These are phyloP conservation scores for Hymenoscyphus linearis DNA, from an alignment of 2,329 filamentous ascomycete genomes.

Conservation along the genomic window DNA sequence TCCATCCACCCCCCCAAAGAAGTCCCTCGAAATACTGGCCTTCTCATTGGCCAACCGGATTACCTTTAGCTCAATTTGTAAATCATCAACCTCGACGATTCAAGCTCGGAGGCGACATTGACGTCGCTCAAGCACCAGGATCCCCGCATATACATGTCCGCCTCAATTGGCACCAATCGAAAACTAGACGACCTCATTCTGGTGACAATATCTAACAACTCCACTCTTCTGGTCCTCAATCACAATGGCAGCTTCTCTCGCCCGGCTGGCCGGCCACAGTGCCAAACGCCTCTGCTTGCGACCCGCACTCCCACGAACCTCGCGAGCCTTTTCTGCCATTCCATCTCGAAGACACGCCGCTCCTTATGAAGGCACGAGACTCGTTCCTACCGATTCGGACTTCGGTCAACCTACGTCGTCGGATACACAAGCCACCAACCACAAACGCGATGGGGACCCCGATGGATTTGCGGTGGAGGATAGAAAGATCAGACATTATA, in stretches of 20 bases:
- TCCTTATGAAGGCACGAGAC: slow-evolving; percentile 44
- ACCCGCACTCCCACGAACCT: slow-evolving; percentile 31
- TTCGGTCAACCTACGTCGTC: slow-evolving; percentile 50
- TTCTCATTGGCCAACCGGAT: neutral
- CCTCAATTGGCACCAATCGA: slow-evolving; percentile 17
- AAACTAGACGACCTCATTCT: slow-evolving; percentile 18
- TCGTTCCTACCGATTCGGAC: slow-evolving; percentile 55
- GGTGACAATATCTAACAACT: slow-evolving; percentile 14
- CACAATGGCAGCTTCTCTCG: slow-evolving; percentile 67
- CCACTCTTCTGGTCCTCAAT: slow-evolving; percentile 19
- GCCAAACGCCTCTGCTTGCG: slow-evolving; percentile 62
- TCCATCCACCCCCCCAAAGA: neutral
- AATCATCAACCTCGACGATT: slow-evolving; percentile 23
- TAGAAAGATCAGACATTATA: slow-evolving; percentile 97
- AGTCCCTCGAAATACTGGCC: neutral
- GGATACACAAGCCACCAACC: slow-evolving; percentile 28
- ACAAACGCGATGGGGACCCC: slow-evolving; percentile 35
- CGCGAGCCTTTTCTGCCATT: slow-evolving; percentile 62
- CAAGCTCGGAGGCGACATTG: slow-evolving; percentile 11
- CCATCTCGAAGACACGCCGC: slow-evolving; percentile 58
- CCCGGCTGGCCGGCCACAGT: slow-evolving; percentile 66
- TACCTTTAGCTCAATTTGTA: slow-evolving; percentile 6
- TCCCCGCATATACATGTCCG: slow-evolving; percentile 8
- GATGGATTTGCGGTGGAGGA: slow-evolving; percentile 42
- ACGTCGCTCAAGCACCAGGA: neutral